These are phyloP conservation scores for Linaria vulgaris DNA, from an alignment of 257 asterid species.

Conservation along the genomic window DNA sequence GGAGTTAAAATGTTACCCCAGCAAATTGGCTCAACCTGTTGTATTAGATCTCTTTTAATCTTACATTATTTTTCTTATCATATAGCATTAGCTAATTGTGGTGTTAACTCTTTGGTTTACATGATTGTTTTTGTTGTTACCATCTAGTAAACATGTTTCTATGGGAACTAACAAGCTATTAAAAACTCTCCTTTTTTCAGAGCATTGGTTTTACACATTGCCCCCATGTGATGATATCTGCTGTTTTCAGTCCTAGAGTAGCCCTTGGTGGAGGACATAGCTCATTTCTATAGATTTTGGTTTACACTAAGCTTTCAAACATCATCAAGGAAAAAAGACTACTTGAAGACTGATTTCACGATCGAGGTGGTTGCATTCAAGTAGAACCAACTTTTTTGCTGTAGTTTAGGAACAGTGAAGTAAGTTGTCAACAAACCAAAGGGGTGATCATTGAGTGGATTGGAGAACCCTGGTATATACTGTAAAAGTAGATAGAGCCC, in stretches of 20 bases:
- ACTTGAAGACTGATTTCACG: neutral
- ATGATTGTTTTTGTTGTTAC: neutral
- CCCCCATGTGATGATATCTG: conserved; percentile 53
- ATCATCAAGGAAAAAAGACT: neutral
- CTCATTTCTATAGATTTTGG: conserved; percentile 50
- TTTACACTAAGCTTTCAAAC: neutral
- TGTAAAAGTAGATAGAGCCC: too few relatives aligned
- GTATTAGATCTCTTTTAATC: neutral
- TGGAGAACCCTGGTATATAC: too few relatives aligned
- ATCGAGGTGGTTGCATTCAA: too few relatives aligned
- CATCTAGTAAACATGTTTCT: neutral
- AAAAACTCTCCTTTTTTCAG: conserved; percentile 38
- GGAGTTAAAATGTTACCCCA: neutral
- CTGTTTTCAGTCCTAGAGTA: conserved; percentile 61
- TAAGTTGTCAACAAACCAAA: too few relatives aligned
- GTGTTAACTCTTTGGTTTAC: neutral
- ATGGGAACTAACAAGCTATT: conserved; percentile 18
- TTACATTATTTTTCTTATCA: neutral
- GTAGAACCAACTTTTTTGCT: too few relatives aligned
- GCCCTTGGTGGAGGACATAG: conserved; percentile 77
- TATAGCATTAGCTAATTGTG: neutral
- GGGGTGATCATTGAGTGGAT: too few relatives aligned
- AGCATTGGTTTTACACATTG: conserved; percentile 59
- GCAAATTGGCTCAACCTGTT: neutral
- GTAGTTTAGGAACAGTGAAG: too few relatives aligned